Percentiles rank a stretch among this genome's conserved stretches.
phyloP scores from a whole-genome alignment of 345 rosid species.

The Melastoma malabathricum region DNA sequence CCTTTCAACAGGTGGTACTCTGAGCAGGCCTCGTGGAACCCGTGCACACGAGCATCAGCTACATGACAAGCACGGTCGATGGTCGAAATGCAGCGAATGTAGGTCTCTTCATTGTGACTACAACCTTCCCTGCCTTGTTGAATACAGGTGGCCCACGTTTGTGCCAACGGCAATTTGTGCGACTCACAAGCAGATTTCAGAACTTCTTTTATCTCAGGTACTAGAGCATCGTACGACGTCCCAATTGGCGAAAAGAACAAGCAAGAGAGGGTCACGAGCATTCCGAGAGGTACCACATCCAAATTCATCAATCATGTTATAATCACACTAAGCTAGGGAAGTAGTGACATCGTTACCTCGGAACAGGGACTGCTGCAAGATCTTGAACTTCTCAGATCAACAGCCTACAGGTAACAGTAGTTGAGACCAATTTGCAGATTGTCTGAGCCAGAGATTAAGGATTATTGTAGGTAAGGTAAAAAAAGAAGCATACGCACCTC shows the following conservation, averaged over 20 bases:
- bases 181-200: constrained; percentile 66
- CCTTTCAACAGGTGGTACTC: constrained; percentile 92
- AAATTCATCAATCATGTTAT: too few species aligned
- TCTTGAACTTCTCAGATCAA: constrained; percentile 67
- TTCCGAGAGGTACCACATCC: too few species aligned
- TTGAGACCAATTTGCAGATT: not conserved
- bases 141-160: constrained; percentile 68
- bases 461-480: too few species aligned
- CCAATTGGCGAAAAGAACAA: not conserved
- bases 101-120: constrained; percentile 68
- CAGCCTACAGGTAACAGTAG: constrained; percentile 38
- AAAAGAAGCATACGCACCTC: constrained; percentile 30
- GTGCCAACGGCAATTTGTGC: constrained; percentile 71
- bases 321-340: too few species aligned
- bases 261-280: too few species aligned
- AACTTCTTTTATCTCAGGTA: constrained; percentile 67
- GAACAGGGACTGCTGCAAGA: constrained; percentile 16
- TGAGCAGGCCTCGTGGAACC: constrained; percentile 84
- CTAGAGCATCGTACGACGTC: constrained; percentile 40
- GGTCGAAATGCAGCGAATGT: constrained; percentile 58
- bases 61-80: constrained; percentile 63
- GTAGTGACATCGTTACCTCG: constrained; percentile 29
- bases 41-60: constrained; percentile 35
- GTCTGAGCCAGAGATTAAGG: too few species aligned
- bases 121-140: constrained; percentile 76